Percentiles rank a stretch among this genome's conserved stretches.
phyloP scores from a whole-genome alignment of 106 monocot species.

The Dioscorea zingiberensis region DNA sequence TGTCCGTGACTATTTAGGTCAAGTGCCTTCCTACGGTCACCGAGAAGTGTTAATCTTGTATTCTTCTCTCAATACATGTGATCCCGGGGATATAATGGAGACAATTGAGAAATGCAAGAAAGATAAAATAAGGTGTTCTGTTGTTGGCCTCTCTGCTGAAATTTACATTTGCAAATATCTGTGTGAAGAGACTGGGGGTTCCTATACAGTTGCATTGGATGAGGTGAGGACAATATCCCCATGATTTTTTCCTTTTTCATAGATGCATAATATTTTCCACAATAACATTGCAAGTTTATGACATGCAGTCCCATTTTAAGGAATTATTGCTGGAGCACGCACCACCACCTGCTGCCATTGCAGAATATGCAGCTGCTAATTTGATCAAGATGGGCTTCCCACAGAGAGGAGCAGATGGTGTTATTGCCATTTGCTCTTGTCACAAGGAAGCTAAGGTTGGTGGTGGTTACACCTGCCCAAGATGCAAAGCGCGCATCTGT shows the following conservation, averaged over 20 bases:
- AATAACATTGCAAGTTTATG: not conserved
- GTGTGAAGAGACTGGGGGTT: constrained; percentile 87
- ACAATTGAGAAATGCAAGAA: constrained; percentile 78
- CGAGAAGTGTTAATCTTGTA: constrained; percentile 92
- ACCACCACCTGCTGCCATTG: constrained; percentile 89
- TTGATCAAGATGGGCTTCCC: constrained; percentile 98
- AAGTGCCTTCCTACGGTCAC: constrained; percentile 86
- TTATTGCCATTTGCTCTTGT: constrained; percentile 81
- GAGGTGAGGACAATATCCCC: constrained; percentile 35
- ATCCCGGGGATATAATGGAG: constrained; percentile 96
- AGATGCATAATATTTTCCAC: not conserved
- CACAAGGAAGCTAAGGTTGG: constrained; percentile 87
- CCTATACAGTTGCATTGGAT: constrained; percentile 84
- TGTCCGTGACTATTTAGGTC: constrained; percentile 72
- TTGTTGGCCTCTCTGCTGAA: constrained; percentile 86
- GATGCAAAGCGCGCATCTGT: constrained; percentile 85
- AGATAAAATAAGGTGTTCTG: constrained; percentile 88
- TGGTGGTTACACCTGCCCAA: constrained; percentile 90
- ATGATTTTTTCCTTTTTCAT: constrained; percentile 8
- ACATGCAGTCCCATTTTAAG: constrained; percentile 70
- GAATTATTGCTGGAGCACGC: constrained; percentile 89
- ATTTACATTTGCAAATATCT: constrained; percentile 88
- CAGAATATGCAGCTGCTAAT: constrained; percentile 86
- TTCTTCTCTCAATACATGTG: constrained; percentile 91
- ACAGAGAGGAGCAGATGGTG: constrained; percentile 92